These are phyloP conservation scores for Paxillus ammoniavirescens DNA, from an alignment of 768 basidiomycete species.

Conservation along the genomic window DNA sequence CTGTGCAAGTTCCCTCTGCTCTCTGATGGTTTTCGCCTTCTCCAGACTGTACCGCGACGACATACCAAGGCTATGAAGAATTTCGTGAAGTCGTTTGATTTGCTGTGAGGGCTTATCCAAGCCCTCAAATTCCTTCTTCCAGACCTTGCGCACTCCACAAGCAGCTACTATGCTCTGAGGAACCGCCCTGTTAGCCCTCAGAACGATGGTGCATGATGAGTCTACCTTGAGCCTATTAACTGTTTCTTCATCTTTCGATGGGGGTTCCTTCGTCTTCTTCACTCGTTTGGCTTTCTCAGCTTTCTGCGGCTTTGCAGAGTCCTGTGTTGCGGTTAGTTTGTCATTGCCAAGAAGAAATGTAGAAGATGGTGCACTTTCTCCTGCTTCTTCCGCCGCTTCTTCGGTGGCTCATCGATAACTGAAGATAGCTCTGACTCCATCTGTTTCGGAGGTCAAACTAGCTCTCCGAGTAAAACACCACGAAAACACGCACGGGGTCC, in stretches of 20 bases:
- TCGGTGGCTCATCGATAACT: constrained; percentile 55
- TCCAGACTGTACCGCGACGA: constrained; percentile 72
- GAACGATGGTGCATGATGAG: neutral
- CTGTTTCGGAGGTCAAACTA: constrained; percentile 8
- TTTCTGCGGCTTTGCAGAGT: constrained; percentile 21
- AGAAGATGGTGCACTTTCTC: constrained; percentile 28
- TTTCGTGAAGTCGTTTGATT: constrained; percentile 60
- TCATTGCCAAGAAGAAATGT: neutral
- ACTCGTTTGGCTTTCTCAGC: constrained; percentile 27
- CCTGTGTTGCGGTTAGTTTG: constrained; percentile 12
- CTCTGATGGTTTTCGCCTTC: constrained; percentile 75
- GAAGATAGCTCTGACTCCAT: constrained; percentile 53
- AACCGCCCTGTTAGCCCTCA: neutral
- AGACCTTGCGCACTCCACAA: constrained; percentile 75
- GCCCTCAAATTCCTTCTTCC: constrained; percentile 71
- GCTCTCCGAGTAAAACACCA: constrained; percentile 33
- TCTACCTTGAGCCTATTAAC: constrained; percentile 73
- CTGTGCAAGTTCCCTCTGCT: constrained; percentile 69
- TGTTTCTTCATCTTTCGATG: constrained; percentile 66
- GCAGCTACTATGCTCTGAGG: constrained; percentile 62
- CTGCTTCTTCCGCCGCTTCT: constrained; percentile 44
- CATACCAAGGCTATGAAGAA: constrained; percentile 78
- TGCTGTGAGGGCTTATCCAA: constrained; percentile 57
- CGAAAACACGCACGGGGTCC: constrained; percentile 20
- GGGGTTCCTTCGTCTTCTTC: constrained; percentile 30